Evolutionary conservation across 2,329 filamentous ascomycete species (phyloP), one percentile per base, ranked within the genome.

Genomic region (Aureobasidium lini): DNA sequence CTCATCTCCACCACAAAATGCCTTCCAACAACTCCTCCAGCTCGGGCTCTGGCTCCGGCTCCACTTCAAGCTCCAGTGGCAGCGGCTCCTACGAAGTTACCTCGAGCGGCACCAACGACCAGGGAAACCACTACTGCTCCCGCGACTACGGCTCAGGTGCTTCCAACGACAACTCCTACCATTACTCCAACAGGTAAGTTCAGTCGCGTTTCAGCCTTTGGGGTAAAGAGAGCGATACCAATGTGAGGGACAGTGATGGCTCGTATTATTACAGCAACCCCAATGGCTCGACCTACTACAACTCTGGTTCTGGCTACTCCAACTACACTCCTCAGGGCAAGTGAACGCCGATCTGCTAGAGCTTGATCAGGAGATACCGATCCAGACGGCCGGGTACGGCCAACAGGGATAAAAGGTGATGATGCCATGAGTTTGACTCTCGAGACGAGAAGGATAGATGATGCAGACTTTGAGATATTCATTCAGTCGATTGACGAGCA

Each of bases 261-360:
- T 87, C 84, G 1, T 89, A 89, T 77, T 88, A 89, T 75, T 89
- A 89, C 74, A 82, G 80, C 69, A 89, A 89, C 73, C 73, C 84
- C 47, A 47, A 62, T 44, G 61, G 61, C 13, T 87, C 82, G 67
- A 86, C 82, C 40, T 89, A 89, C 75, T 75, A 87, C 77, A 86
- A 86, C 71, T 72, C 78, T 64, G 83, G 84, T 46, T 69, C 70
- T 10, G 85, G 85, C 6, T 67, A 72, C 50, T 80, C 82, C 28
- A 83, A 73, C 16, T 89, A 89, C 72, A 89, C 82, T 16, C 65
- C 85, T 15, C 39, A 60, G 29, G 59, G 63, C 28, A 68, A 68
- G 60, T 63, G 64, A 52, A 16, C 2, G 15, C 8, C 11, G 13
- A 39, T 13, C 32, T 11, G 34, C 7, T 6, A 39, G 37, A 6